Conservation (phyloP, 164 flowering plant genomes). For the Magnolia changhungtana region DNA sequence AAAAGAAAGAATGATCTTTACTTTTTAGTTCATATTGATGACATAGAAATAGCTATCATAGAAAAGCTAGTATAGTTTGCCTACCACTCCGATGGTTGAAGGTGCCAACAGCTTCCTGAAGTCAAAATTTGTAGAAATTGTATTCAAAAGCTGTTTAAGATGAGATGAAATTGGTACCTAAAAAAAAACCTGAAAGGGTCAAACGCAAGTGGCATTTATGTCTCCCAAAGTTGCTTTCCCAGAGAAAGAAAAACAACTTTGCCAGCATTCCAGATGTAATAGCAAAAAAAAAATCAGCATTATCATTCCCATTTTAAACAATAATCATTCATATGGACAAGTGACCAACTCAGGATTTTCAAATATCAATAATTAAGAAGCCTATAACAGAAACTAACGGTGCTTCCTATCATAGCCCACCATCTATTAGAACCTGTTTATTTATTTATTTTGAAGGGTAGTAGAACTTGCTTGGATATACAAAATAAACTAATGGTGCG, state of each 20-base stretch:
- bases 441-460: too few species aligned
- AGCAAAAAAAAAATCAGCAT: neutral
- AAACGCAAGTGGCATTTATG: conserved; percentile 1
- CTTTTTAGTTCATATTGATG: neutral
- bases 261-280: neutral
- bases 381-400: too few species aligned
- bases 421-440: too few species aligned
- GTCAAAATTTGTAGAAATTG: conserved; percentile 24
- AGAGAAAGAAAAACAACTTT: neutral
- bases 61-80: conserved; percentile 9
- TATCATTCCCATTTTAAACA: neutral
- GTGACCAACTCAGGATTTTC: neutral
- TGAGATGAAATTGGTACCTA: conserved; percentile 30
- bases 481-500: too few species aligned
- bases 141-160: conserved; percentile 20
- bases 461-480: too few species aligned
- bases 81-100: conserved; percentile 61
- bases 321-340: neutral
- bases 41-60: neutral
- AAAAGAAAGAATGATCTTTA: neutral
- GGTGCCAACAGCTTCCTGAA: conserved; percentile 51
- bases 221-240: neutral
- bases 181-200: conserved; percentile 2
- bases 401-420: too few species aligned
- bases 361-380: neutral